Evolutionary conservation across 768 basidiomycete genomes (phyloP).

Genomic region (Austroboletus eburneus): DNA sequence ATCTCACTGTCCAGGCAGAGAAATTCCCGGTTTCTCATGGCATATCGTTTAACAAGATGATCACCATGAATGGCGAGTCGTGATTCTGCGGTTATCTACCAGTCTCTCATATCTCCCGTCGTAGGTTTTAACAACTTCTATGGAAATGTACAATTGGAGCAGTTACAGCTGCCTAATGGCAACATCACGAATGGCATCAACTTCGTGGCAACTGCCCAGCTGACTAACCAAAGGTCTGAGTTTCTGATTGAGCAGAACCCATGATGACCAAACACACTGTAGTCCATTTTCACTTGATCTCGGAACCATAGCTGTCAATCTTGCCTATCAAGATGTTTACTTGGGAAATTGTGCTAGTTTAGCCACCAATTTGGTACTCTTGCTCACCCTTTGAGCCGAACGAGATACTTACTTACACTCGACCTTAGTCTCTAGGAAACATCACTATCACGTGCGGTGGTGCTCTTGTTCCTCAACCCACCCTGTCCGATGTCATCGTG

Average conservation of each 20-base stretch:
- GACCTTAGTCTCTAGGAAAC: slow-evolving; percentile 43
- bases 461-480: slow-evolving; percentile 49
- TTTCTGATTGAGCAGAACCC: not conserved
- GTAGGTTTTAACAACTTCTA: slow-evolving; percentile 60
- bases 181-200: slow-evolving; percentile 64
- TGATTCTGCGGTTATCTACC: not conserved
- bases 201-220: slow-evolving; percentile 51
- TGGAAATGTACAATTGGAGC: slow-evolving; percentile 49
- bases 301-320: slow-evolving; percentile 60
- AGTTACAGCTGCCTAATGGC: slow-evolving; percentile 64
- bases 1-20: slow-evolving; percentile 57
- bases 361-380: slow-evolving; percentile 47
- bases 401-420: slow-evolving; percentile 3
- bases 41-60: slow-evolving; percentile 57
- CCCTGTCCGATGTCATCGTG: slow-evolving; percentile 39
- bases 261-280: not conserved
- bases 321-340: slow-evolving; percentile 53
- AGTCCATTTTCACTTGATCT: slow-evolving; percentile 69
- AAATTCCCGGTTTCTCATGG: slow-evolving; percentile 67
- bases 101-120: not conserved
- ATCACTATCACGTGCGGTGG: slow-evolving; percentile 61
- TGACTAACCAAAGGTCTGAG: slow-evolving; percentile 54
- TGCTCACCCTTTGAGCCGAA: not conserved
- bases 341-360: slow-evolving; percentile 53
- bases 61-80: slow-evolving; percentile 51